These are phyloP conservation scores for Claviceps capensis DNA, from an alignment of 2,329 filamentous ascomycete genomes.

Conservation along the genomic window DNA sequence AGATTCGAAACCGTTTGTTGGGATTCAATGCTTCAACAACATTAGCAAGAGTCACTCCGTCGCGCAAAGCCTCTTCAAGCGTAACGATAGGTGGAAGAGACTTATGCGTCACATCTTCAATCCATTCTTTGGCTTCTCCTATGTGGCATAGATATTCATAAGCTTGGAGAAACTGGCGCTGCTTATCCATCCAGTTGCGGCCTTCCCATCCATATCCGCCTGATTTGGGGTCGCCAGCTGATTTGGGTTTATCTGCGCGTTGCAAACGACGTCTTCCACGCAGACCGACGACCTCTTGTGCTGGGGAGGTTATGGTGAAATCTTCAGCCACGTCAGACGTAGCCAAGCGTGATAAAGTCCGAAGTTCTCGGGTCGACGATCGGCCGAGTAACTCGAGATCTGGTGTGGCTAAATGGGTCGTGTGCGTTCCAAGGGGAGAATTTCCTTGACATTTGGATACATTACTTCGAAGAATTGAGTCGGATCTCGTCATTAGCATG, in stretches of 20 bases:
- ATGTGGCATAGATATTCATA: conserved; percentile 99
- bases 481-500: conserved; percentile 45
- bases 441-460: conserved; percentile 18
- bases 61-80: conserved; percentile 78
- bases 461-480: conserved; percentile 31
- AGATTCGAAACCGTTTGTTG: conserved; percentile 64
- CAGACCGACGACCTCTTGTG: conserved; percentile 77
- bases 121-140: conserved; percentile 98
- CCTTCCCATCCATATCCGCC: conserved; percentile 60
- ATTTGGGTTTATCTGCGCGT: conserved; percentile 43
- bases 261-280: conserved; percentile 75
- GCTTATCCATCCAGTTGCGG: conserved; percentile 97
- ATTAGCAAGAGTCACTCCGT: conserved; percentile 90
- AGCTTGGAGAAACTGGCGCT: conserved; percentile 87
- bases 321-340: conserved; percentile 64
- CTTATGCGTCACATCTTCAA: conserved; percentile 77
- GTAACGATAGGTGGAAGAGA: conserved; percentile 85
- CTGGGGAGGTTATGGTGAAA: conserved; percentile 62
- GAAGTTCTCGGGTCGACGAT: conserved; percentile 80
- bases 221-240: conserved; percentile 30
- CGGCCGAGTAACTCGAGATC: conserved; percentile 74
- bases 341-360: conserved; percentile 73
- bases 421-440: conserved; percentile 20
- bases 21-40: conserved; percentile 82
- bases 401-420: conserved; percentile 42